phyloP scores from a whole-genome alignment of 2,329 filamentous ascomycete genomes.

The Fusarium gaditjirri region DNA sequence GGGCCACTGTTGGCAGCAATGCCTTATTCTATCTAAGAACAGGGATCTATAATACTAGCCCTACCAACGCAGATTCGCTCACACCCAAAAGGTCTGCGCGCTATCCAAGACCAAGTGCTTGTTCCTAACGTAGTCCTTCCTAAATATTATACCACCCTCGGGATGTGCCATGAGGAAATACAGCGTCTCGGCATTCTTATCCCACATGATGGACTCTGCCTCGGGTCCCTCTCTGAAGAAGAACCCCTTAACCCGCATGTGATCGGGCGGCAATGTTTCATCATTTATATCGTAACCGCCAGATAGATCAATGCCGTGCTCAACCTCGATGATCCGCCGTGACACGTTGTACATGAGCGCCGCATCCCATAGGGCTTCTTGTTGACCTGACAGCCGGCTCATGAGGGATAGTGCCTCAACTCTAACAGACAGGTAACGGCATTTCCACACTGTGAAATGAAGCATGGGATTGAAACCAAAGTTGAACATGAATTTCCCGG shows the following conservation, averaged over 20 bases:
- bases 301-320: slow-evolving; percentile 49
- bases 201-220: background rate
- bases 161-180: slow-evolving; percentile 4
- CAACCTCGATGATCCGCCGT: slow-evolving; percentile 51
- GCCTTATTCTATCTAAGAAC: background rate
- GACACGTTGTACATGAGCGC: slow-evolving; percentile 47
- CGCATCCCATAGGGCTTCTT: slow-evolving; percentile 54
- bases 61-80: background rate
- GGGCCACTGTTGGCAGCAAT: background rate
- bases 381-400: slow-evolving; percentile 41
- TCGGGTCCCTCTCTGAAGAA: background rate
- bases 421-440: slow-evolving; percentile 51
- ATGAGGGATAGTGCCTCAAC: slow-evolving; percentile 49
- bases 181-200: background rate
- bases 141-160: background rate
- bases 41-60: background rate
- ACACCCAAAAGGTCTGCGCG: background rate
- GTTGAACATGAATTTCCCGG: slow-evolving; percentile 53
- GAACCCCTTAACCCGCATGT: slow-evolving; percentile 33
- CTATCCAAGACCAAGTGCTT: background rate
- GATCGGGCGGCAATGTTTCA: slow-evolving; percentile 19
- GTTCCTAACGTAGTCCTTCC: background rate
- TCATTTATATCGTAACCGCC: slow-evolving; percentile 9
- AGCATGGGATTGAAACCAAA: slow-evolving; percentile 53
- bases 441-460: slow-evolving; percentile 53